Evolutionary conservation across 805 yeast genomes (phyloP).

Genomic region (Kodamaea restingae): DNA sequence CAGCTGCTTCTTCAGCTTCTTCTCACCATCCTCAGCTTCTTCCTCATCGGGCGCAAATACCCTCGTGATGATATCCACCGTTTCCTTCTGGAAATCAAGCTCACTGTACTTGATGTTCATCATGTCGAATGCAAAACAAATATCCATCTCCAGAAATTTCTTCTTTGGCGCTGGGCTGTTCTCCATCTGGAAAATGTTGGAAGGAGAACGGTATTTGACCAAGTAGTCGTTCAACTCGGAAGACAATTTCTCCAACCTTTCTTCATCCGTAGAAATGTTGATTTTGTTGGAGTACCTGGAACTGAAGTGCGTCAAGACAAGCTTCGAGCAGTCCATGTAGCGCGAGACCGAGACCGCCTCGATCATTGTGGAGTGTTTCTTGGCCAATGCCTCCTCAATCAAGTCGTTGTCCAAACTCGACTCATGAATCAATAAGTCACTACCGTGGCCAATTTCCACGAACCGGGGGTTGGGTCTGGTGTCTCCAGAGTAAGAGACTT

Average conservation of each 20-base stretch:
- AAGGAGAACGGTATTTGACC: conserved; percentile 16
- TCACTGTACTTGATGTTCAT: conserved; percentile 30
- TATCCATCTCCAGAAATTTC: conserved; percentile 28
- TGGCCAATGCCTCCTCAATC: conserved; percentile 70
- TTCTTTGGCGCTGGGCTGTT: conserved; percentile 6
- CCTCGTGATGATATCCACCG: conserved; percentile 23
- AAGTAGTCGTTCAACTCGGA: conserved; percentile 27
- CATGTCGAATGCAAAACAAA: conserved; percentile 39
- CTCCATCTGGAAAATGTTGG: conserved; percentile 24
- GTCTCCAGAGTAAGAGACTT: conserved; percentile 89
- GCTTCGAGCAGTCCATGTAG: conserved; percentile 65
- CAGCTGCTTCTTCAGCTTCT: conserved; percentile 21
- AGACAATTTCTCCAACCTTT: conserved; percentile 20
- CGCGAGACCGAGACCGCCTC: conserved; percentile 76
- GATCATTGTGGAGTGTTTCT: conserved; percentile 82
- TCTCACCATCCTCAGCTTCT: conserved; percentile 11
- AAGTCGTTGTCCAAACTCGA: conserved; percentile 85
- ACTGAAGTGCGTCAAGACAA: conserved; percentile 87
- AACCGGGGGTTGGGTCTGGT: conserved; percentile 77
- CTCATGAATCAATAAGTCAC: conserved; percentile 85
- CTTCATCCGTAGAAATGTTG: conserved; percentile 23
- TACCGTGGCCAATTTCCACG: conserved; percentile 57
- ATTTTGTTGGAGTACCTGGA: conserved; percentile 62
- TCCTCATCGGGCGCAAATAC: conserved; percentile 25
- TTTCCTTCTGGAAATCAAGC: conserved; percentile 24